Evolutionary conservation across 2,329 filamentous ascomycete species (phyloP), one percentile per base, ranked within the genome.

Genomic region (Coniella lustricola): DNA sequence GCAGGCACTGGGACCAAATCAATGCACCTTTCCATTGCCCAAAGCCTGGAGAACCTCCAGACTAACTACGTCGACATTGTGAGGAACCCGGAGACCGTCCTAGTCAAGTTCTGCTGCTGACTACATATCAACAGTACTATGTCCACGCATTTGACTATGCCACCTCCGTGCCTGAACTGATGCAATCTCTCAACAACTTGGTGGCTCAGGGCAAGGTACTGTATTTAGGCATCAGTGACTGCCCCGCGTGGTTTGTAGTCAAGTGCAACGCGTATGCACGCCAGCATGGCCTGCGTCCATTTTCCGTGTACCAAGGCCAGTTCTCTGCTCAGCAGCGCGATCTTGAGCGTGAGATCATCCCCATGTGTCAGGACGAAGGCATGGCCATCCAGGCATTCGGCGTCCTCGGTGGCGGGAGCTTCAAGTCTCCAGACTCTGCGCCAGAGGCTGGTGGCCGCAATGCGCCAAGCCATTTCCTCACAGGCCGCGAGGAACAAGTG

Each of bases 21-120:
- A 49, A 60, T 87, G 34, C 71, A 74, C 37, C 58, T 67, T 1
- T 82, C 78, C 1, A 67, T 84, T 25, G 66, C 76, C 16, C 69
- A 66, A n/a, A 81, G 76, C 51, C 60, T 84, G 51, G 66, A 68
- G 59, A 84, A 80, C 65, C 71, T 83, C 46, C 73, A 82, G 64
- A 86, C 83, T 0, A 72, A 78, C 45, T 89, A 87, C 59, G 79
- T 88, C 49, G 85, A 89, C 58, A 60, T 85, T 47, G 74, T 77
- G 57, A 47, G 67, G 56, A 9, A 21, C 17, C 20, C 38, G 3
- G 20, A 43, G 29, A 14, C 56, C 51, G 2, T 21, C 3, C 10
- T 34, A 12, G 10, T 5, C 8, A 12, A 13, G 31, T 34, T 17
- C 3, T 16, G n/a, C 17, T 36, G 13, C 38, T 40, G 38, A 40